Evolutionary conservation across 1,284 basidiomycete genomes (phyloP).

Genomic region (Blastosporella zonata): DNA sequence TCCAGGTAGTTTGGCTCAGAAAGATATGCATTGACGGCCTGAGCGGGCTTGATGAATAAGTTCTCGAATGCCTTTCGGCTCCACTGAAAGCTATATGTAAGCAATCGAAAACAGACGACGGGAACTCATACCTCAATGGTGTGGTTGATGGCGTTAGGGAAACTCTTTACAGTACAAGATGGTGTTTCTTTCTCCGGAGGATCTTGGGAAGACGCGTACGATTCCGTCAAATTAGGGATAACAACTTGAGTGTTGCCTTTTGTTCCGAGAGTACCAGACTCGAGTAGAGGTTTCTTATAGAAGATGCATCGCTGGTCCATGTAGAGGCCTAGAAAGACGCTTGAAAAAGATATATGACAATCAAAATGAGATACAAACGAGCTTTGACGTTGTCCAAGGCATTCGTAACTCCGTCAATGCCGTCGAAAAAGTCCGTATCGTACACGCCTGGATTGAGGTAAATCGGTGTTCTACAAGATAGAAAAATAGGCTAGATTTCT

Average conservation of each 20-base stretch:
- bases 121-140: conserved; percentile 80
- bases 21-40: conserved; percentile 95
- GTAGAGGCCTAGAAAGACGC: conserved; percentile 68
- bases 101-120: background rate
- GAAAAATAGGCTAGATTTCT: background rate
- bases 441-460: conserved; percentile 68
- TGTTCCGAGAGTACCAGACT: conserved; percentile 97
- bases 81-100: conserved; percentile 61
- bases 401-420: conserved; percentile 96
- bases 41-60: conserved; percentile 91
- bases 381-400: conserved; percentile 98
- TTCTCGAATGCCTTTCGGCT: conserved; percentile 91
- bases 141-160: conserved; percentile 98
- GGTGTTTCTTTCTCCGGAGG: conserved; percentile 98
- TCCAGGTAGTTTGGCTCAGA: conserved; percentile 97
- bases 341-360: background rate
- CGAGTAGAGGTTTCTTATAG: conserved; percentile 94
- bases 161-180: conserved; percentile 98
- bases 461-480: background rate
- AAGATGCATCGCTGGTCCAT: conserved; percentile 99
- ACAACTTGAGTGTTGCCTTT: conserved; percentile 99
- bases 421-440: conserved; percentile 85
- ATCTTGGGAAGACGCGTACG: conserved; percentile 97
- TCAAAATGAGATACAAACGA: conserved; percentile 50
- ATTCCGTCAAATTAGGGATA: conserved; percentile 94